Evolutionary conservation across 306 rosid species (phyloP).

Genomic region (Potentilla sterilis): DNA sequence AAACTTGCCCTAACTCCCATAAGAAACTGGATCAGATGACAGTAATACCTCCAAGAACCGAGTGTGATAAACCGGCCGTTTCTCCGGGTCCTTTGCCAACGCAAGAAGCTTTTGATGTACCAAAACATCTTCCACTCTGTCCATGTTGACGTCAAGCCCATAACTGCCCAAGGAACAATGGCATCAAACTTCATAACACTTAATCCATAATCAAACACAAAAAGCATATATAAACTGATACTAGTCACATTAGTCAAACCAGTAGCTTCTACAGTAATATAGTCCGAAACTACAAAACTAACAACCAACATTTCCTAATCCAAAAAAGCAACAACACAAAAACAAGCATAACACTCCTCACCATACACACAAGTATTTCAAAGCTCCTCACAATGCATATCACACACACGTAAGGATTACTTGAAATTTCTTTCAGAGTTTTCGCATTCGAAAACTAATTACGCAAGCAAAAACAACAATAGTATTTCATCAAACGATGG

Average conservation of each 20-base stretch:
- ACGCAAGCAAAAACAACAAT: not conserved
- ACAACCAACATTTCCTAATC: not conserved
- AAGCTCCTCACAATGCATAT: constrained; percentile 1
- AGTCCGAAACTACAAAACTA: not conserved
- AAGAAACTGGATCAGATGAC: constrained; percentile 13
- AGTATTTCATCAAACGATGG: not conserved
- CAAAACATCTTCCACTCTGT: constrained; percentile 90
- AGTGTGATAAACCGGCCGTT: constrained; percentile 81
- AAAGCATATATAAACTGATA: not conserved
- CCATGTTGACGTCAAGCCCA: constrained; percentile 91
- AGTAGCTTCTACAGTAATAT: not conserved
- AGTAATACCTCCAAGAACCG: constrained; percentile 84
- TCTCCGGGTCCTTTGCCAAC: constrained; percentile 82
- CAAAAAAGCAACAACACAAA: not conserved
- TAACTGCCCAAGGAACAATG: constrained; percentile 58
- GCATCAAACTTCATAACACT: not conserved
- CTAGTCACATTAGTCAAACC: not conserved
- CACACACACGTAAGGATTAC: too few relatives aligned
- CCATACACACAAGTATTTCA: not conserved
- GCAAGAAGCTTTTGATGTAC: constrained; percentile 81
- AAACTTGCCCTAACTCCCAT: not conserved
- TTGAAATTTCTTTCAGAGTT: not conserved
- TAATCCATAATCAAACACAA: not conserved
- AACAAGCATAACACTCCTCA: not conserved
- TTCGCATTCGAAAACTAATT: not conserved